Evolutionary conservation across 495 filamentous ascomycete genomes (phyloP).

Genomic region (Platismatia glauca): DNA sequence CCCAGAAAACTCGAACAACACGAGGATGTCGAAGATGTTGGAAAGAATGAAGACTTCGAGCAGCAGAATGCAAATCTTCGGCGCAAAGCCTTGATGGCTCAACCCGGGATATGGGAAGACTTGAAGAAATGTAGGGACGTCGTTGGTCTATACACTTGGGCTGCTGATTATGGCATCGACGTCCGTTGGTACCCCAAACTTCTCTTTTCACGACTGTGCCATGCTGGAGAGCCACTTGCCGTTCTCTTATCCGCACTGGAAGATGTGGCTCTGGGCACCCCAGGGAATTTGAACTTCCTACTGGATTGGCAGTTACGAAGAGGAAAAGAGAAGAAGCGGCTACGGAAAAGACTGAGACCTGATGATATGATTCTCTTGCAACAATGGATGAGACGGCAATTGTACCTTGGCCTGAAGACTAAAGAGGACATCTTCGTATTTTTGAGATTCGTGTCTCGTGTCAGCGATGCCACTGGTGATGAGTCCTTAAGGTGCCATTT

Average conservation of each 20-base stretch:
- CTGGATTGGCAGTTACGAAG: slow-evolving; percentile 19
- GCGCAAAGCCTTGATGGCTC: not conserved
- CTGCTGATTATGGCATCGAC: not conserved
- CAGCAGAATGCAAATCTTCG: not conserved
- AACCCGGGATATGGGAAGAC: not conserved
- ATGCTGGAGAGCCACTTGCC: slow-evolving; percentile 16
- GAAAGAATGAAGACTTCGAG: not conserved
- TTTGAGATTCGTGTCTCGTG: slow-evolving; percentile 24
- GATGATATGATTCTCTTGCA: slow-evolving; percentile 22
- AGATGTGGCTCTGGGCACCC: slow-evolving; percentile 35
- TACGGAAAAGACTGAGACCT: not conserved
- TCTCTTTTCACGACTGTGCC: slow-evolving; percentile 34
- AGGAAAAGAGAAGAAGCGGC: too few relatives aligned
- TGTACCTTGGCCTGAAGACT: slow-evolving; percentile 35
- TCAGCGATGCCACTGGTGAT: slow-evolving; percentile 1
- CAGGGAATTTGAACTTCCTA: slow-evolving; percentile 31
- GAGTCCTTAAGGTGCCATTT: not conserved
- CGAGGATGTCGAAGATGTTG: not conserved
- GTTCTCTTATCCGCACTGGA: slow-evolving; percentile 36
- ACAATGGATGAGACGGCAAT: slow-evolving; percentile 28
- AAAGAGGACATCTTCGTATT: slow-evolving; percentile 32
- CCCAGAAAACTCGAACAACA: not conserved
- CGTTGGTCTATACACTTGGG: not conserved
- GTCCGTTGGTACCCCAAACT: slow-evolving; percentile 30
- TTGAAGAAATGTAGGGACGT: slow-evolving; percentile 15